These are phyloP conservation scores for Aspergillus udagawae DNA, from an alignment of 2,329 filamentous ascomycete genomes.

Conservation along the genomic window DNA sequence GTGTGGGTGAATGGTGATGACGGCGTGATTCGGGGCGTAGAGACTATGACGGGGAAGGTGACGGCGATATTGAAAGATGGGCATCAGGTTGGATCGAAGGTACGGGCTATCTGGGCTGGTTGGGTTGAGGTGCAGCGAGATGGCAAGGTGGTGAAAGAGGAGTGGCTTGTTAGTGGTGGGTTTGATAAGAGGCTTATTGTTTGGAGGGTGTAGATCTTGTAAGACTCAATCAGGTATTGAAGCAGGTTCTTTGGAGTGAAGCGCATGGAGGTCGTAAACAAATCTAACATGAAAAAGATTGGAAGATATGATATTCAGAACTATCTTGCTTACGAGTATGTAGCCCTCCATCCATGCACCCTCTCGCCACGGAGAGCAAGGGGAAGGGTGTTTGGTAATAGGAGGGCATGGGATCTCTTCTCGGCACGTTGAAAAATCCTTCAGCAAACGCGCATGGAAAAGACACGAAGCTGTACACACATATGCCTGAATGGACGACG, in stretches of 20 bases:
- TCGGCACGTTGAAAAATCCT: slow-evolving; percentile 65
- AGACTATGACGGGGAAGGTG: slow-evolving; percentile 56
- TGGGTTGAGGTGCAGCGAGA: slow-evolving; percentile 28
- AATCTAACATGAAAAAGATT: not conserved
- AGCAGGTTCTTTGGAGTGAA: not conserved
- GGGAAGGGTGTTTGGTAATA: slow-evolving; percentile 49
- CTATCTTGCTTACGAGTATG: slow-evolving; percentile 24
- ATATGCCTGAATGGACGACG: slow-evolving; percentile 50
- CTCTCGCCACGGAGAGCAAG: slow-evolving; percentile 33
- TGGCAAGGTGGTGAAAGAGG: slow-evolving; percentile 34
- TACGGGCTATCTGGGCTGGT: slow-evolving; percentile 57
- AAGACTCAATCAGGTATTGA: slow-evolving; percentile 12
- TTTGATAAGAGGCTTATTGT: slow-evolving; percentile 61
- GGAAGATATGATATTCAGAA: not conserved
- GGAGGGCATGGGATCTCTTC: slow-evolving; percentile 45
- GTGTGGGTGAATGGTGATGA: slow-evolving; percentile 65
- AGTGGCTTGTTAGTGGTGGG: slow-evolving; percentile 59
- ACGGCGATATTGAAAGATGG: slow-evolving; percentile 46
- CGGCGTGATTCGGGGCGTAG: slow-evolving; percentile 57
- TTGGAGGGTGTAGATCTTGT: slow-evolving; percentile 39
- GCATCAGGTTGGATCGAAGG: slow-evolving; percentile 56
- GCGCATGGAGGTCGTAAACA: not conserved
- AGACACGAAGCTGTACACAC: slow-evolving; percentile 67
- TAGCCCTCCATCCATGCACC: slow-evolving; percentile 49
- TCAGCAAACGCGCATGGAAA: slow-evolving; percentile 60